A percentile compares a stretch with the other conserved stretches of the same genome.
Conservation (phyloP, 495 filamentous ascomycete species). For the Chaetomium fimeti region DNA sequence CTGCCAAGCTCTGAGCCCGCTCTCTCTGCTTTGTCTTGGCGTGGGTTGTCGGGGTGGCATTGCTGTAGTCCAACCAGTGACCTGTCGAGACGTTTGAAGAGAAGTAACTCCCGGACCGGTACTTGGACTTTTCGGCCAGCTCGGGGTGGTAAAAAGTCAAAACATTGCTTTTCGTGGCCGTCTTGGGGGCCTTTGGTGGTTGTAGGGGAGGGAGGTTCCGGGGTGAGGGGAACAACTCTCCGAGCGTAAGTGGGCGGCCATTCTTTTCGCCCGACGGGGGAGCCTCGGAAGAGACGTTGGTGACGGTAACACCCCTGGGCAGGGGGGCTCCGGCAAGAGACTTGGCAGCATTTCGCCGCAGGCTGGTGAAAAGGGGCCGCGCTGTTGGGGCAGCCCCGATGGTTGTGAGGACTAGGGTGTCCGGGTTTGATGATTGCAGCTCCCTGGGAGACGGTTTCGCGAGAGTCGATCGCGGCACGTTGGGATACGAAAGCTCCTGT, state of each 20-base stretch:
- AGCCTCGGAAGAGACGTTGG: constrained; percentile 59
- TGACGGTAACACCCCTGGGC: constrained; percentile 70
- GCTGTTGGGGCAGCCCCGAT: constrained; percentile 67
- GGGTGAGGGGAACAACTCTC: constrained; percentile 76
- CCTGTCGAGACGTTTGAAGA: constrained; percentile 58
- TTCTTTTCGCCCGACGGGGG: constrained; percentile 40
- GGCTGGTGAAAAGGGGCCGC: constrained; percentile 80
- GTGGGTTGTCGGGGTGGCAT: constrained; percentile 56
- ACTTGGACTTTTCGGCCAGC: constrained; percentile 53
- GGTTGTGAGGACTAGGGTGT: constrained; percentile 65
- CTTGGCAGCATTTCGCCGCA: constrained; percentile 46
- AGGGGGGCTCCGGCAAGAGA: constrained; percentile 61
- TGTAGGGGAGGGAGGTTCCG: constrained; percentile 62
- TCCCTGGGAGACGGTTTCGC: constrained; percentile 21
- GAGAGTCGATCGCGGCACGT: constrained; percentile 24
- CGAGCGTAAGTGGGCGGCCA: constrained; percentile 62
- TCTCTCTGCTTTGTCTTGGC: constrained; percentile 68
- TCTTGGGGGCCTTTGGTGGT: constrained; percentile 68
- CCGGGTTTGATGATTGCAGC: constrained; percentile 29
- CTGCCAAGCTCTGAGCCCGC: constrained; percentile 66
- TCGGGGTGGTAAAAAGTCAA: constrained; percentile 64
- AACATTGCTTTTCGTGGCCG: constrained; percentile 58
- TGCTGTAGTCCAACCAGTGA: constrained; percentile 67
- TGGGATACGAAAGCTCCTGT: constrained; percentile 43
- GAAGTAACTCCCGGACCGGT: constrained; percentile 55